Percentiles rank a stretch among this genome's conserved stretches.
Evolutionary conservation across 73 alveolate species (phyloP).

Genomic region (Tetrahymena thermophila): DNA sequence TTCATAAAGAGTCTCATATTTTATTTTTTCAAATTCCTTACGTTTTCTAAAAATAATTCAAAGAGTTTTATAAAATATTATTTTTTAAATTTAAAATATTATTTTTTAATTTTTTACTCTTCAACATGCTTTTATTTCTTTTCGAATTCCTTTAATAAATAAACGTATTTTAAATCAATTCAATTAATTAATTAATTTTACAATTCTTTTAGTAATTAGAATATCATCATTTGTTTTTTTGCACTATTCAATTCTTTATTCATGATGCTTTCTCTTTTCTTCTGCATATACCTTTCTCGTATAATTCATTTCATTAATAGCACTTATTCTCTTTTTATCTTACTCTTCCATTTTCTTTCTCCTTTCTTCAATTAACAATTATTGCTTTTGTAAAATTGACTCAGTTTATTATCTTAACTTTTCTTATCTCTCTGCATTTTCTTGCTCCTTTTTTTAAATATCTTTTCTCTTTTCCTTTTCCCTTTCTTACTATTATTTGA

Average conservation of each 20-base stretch:
- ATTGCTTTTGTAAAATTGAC: neutral
- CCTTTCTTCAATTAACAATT: neutral
- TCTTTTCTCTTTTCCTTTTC: conserved; percentile 22
- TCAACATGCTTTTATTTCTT: conserved; percentile 29
- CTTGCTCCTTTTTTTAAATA: conserved; percentile 11
- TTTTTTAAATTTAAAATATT: neutral
- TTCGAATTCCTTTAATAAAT: conserved; percentile 1
- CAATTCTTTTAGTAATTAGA: neutral
- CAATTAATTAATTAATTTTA: neutral
- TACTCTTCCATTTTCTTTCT: conserved; percentile 41
- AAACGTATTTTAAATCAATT: too few species aligned
- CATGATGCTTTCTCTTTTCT: conserved; percentile 31
- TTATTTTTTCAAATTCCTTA: conserved; percentile 5
- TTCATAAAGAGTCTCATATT: conserved; percentile 2
- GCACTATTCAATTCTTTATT: conserved; percentile 20
- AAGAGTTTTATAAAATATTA: neutral
- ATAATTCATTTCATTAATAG: neutral
- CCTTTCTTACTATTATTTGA: neutral
- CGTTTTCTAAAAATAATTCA: neutral
- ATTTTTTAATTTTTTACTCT: neutral
- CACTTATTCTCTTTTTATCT: conserved; percentile 25
- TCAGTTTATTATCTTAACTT: conserved; percentile 19
- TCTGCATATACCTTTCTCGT: neutral
- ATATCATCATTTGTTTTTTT: conserved; percentile 7
- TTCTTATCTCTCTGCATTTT: conserved; percentile 5